phyloP scores from a whole-genome alignment of 192 early-diverging fungal genomes.

The Entomortierella beljakovae region DNA sequence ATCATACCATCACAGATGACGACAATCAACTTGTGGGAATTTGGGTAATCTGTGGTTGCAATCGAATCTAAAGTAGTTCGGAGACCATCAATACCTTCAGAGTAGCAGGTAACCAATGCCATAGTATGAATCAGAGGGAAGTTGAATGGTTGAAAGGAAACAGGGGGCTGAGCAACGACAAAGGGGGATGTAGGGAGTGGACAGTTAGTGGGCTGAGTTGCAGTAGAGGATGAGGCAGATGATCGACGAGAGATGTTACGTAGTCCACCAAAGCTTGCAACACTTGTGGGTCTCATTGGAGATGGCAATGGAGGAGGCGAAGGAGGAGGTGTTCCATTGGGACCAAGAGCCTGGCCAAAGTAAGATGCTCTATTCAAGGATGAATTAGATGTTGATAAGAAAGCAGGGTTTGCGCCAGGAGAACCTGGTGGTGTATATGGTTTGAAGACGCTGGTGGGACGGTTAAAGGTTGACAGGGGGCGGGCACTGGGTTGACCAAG shows the following conservation, averaged over 20 bases:
- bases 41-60: slow-evolving; percentile 83
- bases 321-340: slow-evolving; percentile 41
- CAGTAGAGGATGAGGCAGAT: slow-evolving; percentile 53
- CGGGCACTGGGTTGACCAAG: slow-evolving; percentile 21
- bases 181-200: slow-evolving; percentile 35
- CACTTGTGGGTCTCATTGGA: slow-evolving; percentile 32
- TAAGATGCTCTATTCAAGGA: slow-evolving; percentile 43
- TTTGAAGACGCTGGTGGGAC: slow-evolving; percentile 50
- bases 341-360: slow-evolving; percentile 6
- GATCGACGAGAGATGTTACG: slow-evolving; percentile 56
- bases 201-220: slow-evolving; percentile 35
- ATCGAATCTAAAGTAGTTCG: slow-evolving; percentile 89
- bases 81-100: slow-evolving; percentile 85
- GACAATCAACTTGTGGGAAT: slow-evolving; percentile 87
- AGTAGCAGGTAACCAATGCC: slow-evolving; percentile 91
- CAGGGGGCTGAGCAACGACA: slow-evolving; percentile 50
- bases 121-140: slow-evolving; percentile 68
- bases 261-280: slow-evolving; percentile 47
- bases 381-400: slow-evolving; percentile 31
- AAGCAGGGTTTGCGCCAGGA: slow-evolving; percentile 27
- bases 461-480: slow-evolving; percentile 47
- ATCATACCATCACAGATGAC: slow-evolving; percentile 93
- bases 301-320: slow-evolving; percentile 39
- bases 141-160: slow-evolving; percentile 67
- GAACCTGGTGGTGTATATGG: slow-evolving; percentile 49